Evolutionary conservation across 345 rosid species (phyloP).

Genomic region (Aurinia saxatilis): DNA sequence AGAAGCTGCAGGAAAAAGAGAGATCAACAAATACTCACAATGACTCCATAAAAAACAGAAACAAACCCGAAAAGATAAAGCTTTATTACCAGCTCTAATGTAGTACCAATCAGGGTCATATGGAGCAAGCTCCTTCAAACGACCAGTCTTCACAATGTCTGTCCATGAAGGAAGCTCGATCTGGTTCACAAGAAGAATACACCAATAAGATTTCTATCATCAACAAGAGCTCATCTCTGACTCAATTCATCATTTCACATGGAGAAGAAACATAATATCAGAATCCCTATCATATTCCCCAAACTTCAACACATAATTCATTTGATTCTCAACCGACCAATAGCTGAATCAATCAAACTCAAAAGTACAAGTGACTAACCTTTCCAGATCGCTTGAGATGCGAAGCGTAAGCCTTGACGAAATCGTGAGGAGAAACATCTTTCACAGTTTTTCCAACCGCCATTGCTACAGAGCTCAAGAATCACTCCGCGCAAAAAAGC

Average conservation of each 20-base stretch:
- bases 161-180: slow-evolving; percentile 78
- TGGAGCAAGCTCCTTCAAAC: slow-evolving; percentile 71
- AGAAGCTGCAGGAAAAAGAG: slow-evolving; percentile 39
- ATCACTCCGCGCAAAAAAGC: not conserved
- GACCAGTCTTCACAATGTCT: slow-evolving; percentile 72
- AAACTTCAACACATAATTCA: not conserved
- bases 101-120: too few relatives aligned
- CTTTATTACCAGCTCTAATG: slow-evolving; percentile 49
- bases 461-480: not conserved
- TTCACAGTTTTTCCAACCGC: slow-evolving; percentile 46
- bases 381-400: slow-evolving; percentile 84
- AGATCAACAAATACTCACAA: not conserved
- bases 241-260: too few relatives aligned
- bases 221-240: too few relatives aligned
- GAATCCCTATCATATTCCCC: not conserved
- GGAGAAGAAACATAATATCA: not conserved
- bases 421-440: slow-evolving; percentile 77
- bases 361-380: slow-evolving; percentile 27
- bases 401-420: slow-evolving; percentile 65
- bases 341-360: not conserved
- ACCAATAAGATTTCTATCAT: not conserved
- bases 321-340: not conserved
- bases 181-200: slow-evolving; percentile 22
- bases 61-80: not conserved
- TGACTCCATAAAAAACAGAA: not conserved